These are phyloP conservation scores for Tanozyma kutaoensis DNA, from an alignment of 805 yeast species.

Conservation along the genomic window DNA sequence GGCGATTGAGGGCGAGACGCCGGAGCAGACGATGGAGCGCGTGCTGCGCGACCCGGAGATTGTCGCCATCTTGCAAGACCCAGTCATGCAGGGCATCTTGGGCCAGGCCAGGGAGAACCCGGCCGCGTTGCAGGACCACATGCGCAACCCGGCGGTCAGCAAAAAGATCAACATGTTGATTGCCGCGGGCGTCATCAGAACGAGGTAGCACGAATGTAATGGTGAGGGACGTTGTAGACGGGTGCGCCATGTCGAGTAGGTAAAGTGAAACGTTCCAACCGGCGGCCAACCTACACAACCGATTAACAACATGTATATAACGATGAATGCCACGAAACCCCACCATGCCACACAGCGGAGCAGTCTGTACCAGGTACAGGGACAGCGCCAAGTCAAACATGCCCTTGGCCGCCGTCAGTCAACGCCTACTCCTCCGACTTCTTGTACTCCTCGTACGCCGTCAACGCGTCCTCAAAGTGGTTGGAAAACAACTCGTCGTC, in stretches of 20 bases:
- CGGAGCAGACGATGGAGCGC: conserved; percentile 88
- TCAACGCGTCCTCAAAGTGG: conserved; percentile 88
- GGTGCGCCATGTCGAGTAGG: no score
- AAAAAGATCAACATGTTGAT: conserved; percentile 79
- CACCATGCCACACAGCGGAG: no score
- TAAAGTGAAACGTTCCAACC: no score
- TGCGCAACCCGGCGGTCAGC: conserved; percentile 89
- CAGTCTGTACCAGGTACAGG: no score
- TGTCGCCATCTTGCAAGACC: conserved; percentile 77
- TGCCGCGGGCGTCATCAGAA: conserved; percentile 95
- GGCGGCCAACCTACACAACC: no score
- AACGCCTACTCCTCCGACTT: no score
- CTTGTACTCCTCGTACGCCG: conserved; percentile 88
- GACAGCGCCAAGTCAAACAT: no score
- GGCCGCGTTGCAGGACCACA: conserved; percentile 93
- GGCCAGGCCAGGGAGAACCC: conserved; percentile 92
- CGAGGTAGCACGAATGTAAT: conserved; percentile 32
- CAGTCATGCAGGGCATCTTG: conserved; percentile 90
- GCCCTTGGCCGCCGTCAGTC: no score
- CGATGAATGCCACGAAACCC: no score
- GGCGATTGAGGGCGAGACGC: conserved; percentile 77
- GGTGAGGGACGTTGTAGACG: no score
- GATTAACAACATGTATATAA: no score
- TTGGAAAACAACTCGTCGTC: conserved; percentile 81
- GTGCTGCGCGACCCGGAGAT: conserved; percentile 91